Evolutionary conservation across 306 rosid genomes (phyloP), one percentile per base, ranked within the genome.

Genomic region (Cucurbita ficifolia): DNA sequence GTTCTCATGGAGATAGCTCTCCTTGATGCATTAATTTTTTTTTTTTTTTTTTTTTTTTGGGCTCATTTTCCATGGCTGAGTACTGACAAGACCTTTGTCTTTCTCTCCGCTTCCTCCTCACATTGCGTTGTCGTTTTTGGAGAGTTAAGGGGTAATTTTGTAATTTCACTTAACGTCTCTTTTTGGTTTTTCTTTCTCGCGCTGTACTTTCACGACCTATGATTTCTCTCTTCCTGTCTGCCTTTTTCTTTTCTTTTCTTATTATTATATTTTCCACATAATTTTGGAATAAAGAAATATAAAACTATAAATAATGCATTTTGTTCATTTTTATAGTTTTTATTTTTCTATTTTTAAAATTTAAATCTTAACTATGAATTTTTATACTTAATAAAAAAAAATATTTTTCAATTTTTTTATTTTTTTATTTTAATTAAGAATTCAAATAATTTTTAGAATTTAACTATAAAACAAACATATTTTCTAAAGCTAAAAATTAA

Each of bases 51-150:
- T 11, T 24, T 48, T 45, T 63, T 46, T 68, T 21, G 40, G 40
- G 55, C 16, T 49, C 14, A 45, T 49, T 49, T 70, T 70, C 45
- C 74, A 65, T 49, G 6, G 74, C 74, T 70, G 74, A 29, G 74
- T 50, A 53, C 84, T 80, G 84, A 80, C 88, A 75, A 67, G 81
- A 54, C 79, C 82, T 71, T 79, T 65, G 59, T 78, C 77, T 53
- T 76, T 75, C 84, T 70, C 74, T 29, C 63, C 68, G 61, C 70
- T 72, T 52, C 76, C 46, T 36, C 70, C 80, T 4, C 13, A 80
- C 29, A 72, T 80, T 68, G 78, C 72, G 71, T 74, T 81, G 86
- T 81, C 87, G 76, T 14, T 80, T 84, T 70, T 67, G 76, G 55
- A 5, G 51, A 65, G 5, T 5, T 17, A 48, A 74, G 79, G 81